Percentiles rank a stretch among this genome's conserved stretches.
Conservation (phyloP, 306 rosid species). For the Pyrus betulifolia region DNA sequence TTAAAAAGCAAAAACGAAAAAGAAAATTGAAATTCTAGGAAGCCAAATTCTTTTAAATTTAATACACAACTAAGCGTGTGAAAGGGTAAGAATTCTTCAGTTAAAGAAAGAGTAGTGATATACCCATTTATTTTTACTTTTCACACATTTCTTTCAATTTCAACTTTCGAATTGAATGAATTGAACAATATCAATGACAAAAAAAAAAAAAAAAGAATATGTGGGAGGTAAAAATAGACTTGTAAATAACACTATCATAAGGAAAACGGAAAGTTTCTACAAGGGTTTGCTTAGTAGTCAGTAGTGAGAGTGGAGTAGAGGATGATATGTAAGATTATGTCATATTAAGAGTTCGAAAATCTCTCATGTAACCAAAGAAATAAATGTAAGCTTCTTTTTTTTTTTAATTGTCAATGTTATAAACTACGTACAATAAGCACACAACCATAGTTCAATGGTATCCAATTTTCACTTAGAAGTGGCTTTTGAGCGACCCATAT, state of each 20-base stretch:
- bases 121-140: too few relatives aligned
- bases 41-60: neutral
- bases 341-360: too few relatives aligned
- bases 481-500: too few relatives aligned
- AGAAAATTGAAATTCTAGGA: neutral
- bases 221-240: too few relatives aligned
- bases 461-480: neutral
- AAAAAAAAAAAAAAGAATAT: too few relatives aligned
- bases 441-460: too few relatives aligned
- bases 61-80: neutral
- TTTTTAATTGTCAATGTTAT: neutral
- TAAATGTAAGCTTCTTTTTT: neutral
- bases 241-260: too few relatives aligned
- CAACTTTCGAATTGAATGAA: fast-evolving
- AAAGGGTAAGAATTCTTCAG: neutral
- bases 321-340: neutral
- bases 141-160: fast-evolving
- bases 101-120: neutral
- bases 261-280: neutral
- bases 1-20: neutral
- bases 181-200: too few relatives aligned
- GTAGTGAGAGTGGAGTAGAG: neutral
- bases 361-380: neutral
- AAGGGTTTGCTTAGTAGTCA: neutral
- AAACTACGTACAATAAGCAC: neutral